Conservation (phyloP, 257 asterid species). For the Plectranthus barbatus region DNA sequence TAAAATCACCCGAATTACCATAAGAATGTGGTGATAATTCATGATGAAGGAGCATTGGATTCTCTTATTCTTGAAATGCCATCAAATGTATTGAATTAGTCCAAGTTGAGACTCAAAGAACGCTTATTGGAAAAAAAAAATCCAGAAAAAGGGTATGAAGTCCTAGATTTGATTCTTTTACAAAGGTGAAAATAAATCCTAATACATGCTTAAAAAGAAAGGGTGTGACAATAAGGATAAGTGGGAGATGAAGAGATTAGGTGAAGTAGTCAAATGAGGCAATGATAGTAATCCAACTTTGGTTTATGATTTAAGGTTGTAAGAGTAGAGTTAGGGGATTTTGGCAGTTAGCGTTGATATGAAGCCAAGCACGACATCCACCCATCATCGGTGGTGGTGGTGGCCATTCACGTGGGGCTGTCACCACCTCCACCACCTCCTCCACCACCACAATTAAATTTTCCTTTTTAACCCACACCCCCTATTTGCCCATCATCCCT, state of each 20-base stretch:
- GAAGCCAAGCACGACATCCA: conserved; percentile 81
- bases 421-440: too few species aligned
- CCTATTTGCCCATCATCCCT: too few species aligned
- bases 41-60: background rate
- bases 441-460: too few species aligned
- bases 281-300: conserved; percentile 43
- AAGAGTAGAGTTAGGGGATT: conserved; percentile 23
- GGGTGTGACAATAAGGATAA: background rate
- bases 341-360: conserved; percentile 87
- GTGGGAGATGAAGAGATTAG: conserved; percentile 18
- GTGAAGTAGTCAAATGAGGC: conserved; percentile 42
- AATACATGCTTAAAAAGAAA: background rate
- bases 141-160: background rate
- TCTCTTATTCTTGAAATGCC: background rate
- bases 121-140: background rate
- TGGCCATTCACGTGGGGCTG: conserved; percentile 55
- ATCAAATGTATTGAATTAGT: background rate
- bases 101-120: background rate
- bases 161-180: background rate
- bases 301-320: conserved; percentile 5
- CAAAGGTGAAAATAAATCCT: too few species aligned
- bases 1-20: background rate
- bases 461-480: too few species aligned
- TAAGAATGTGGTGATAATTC: background rate
- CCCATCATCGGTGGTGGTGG: conserved; percentile 36